These are phyloP conservation scores for Alternaria dauci DNA, from an alignment of 2,329 filamentous ascomycete species.

Conservation along the genomic window DNA sequence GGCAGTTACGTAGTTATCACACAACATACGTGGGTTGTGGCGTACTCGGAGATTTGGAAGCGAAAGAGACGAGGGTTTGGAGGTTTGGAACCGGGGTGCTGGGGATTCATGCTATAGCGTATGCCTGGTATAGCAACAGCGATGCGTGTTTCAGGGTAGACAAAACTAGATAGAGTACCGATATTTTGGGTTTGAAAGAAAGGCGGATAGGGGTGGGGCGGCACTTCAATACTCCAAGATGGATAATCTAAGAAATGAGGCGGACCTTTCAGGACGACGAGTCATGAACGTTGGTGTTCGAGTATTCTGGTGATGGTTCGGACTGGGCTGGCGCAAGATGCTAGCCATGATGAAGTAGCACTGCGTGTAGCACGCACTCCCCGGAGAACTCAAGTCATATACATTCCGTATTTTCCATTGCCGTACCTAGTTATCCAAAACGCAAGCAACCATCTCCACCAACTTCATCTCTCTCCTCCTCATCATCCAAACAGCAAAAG, in stretches of 20 bases:
- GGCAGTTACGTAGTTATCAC: not conserved
- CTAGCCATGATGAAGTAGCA: not conserved
- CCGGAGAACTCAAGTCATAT: not conserved
- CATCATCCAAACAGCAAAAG: constrained; percentile 1
- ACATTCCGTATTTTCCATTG: constrained; percentile 1
- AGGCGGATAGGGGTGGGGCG: not conserved
- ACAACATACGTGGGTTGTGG: not conserved
- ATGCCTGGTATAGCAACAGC: constrained; percentile 4
- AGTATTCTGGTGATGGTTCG: not conserved
- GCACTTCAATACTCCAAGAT: not conserved
- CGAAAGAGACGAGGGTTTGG: no score
- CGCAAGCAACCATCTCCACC: not conserved
- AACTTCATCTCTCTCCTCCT: constrained; percentile 2
- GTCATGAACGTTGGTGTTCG: not conserved
- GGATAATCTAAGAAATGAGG: not conserved
- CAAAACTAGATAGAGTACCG: not conserved
- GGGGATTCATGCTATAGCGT: not conserved
- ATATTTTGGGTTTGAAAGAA: not conserved
- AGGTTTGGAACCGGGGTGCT: not conserved
- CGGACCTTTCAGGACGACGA: not conserved
- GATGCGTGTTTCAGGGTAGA: not conserved
- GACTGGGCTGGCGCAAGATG: not conserved
- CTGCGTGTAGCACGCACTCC: not conserved
- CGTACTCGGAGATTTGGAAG: not conserved
- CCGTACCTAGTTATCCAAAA: constrained; percentile 7